Evolutionary conservation across 2,329 filamentous ascomycete species (phyloP).

Genomic region (Myriosclerotinia curreyana): DNA sequence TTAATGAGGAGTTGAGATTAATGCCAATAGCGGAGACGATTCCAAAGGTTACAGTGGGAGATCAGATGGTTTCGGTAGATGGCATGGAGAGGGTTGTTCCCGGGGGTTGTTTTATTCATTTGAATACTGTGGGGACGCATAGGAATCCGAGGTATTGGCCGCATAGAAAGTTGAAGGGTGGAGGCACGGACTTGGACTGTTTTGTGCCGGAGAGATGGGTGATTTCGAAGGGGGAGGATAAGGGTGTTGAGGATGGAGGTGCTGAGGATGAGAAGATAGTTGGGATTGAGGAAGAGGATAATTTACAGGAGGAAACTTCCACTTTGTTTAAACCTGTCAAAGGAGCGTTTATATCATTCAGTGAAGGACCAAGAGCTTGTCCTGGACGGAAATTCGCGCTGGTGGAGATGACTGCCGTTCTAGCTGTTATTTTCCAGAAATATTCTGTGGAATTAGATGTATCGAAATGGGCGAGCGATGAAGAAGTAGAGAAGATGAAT

Average conservation of each 20-base stretch:
- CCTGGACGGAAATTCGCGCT: conserved; percentile 41
- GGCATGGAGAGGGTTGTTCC: conserved; percentile 25
- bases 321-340: conserved; percentile 33
- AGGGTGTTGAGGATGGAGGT: neutral
- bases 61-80: conserved; percentile 33
- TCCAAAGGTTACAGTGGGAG: conserved; percentile 36
- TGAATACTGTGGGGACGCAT: conserved; percentile 47
- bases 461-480: conserved; percentile 34
- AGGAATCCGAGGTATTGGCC: conserved; percentile 58
- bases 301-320: conserved; percentile 16
- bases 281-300: conserved; percentile 1
- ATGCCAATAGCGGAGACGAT: conserved; percentile 54
- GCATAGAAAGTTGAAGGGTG: conserved; percentile 51
- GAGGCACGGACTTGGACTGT: conserved; percentile 36
- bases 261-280: neutral
- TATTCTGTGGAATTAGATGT: conserved; percentile 38
- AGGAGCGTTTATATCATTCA: conserved; percentile 40
- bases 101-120: conserved; percentile 43
- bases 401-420: conserved; percentile 39
- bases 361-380: conserved; percentile 42
- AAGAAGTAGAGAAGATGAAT: conserved; percentile 31
- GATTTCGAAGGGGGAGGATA: neutral
- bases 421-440: conserved; percentile 34
- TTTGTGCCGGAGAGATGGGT: conserved; percentile 60
- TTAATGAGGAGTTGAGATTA: conserved; percentile 54